Evolutionary conservation across 768 basidiomycete genomes (phyloP).

Genomic region (Podaxis mareebaensis): DNA sequence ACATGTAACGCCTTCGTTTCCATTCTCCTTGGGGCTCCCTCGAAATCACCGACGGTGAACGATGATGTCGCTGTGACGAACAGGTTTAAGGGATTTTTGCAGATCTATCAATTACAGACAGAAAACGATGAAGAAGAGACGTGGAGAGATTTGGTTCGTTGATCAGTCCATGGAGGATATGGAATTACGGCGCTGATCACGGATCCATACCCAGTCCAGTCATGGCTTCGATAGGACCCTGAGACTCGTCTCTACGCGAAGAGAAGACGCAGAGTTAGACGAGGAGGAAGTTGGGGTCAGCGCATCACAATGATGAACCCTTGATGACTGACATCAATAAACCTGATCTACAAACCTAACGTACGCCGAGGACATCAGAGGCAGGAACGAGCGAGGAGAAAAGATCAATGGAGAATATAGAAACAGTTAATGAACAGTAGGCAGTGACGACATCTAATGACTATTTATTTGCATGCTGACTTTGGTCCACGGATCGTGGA

Average conservation of each 20-base stretch:
- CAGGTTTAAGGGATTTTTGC: conserved; percentile 79
- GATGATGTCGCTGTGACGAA: conserved; percentile 6
- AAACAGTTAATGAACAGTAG: conserved; percentile 1
- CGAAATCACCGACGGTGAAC: conserved; percentile 4
- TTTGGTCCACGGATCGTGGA: conserved; percentile 16
- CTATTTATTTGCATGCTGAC: conserved; percentile 5
- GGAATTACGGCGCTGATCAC: conserved; percentile 6
- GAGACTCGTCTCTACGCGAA: conserved; percentile 53
- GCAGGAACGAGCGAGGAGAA: conserved; percentile 11
- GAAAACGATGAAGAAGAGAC: conserved; percentile 85
- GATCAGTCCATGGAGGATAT: conserved; percentile 3
- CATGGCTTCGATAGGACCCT: conserved; percentile 78
- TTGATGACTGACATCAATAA: conserved; percentile 13
- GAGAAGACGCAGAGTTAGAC: conserved; percentile 46
- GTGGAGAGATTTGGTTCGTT: conserved; percentile 74
- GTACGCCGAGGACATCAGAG: conserved; percentile 15
- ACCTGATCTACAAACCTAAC: conserved; percentile 5
- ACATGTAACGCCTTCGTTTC: background rate
- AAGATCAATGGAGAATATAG: background rate
- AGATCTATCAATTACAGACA: conserved; percentile 84
- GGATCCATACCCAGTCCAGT: conserved; percentile 45
- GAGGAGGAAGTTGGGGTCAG: conserved; percentile 6
- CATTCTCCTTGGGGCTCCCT: background rate
- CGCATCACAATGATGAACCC: conserved; percentile 13
- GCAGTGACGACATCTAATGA: conserved; percentile 17